Evolutionary conservation across 352 stramenopile species (phyloP), one percentile per base, ranked within the genome.

Genomic region (Globisporangium paroecandrum): DNA sequence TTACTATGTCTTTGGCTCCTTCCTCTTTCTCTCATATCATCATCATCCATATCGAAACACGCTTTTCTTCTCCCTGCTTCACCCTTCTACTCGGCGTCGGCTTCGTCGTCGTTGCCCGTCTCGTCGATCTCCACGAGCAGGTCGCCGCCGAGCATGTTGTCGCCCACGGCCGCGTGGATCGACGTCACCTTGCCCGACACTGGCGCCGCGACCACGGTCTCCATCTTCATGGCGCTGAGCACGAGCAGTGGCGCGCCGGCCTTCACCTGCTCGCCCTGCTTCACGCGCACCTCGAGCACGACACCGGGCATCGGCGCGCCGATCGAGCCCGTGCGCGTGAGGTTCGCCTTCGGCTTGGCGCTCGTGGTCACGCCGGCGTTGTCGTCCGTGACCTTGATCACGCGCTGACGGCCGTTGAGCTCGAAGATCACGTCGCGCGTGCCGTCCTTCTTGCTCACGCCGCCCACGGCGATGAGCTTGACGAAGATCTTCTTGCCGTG

Each of bases 171-270:
- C 2, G 98, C 94, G 65, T 89, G 82, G 60, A 99, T 89, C 58
- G 84, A 71, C 73, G 90, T 95, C 32, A 99, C 84, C 64, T 90
- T 88, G 66, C 97, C 97, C 49, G 80, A 84, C 58, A 95, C 89
- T 1, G 97, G 90, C 27, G 95, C 90, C 51, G 90, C 77, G 38
- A 99, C 94, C 32, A 97, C 90, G 3, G 96, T 99, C 84, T 99
- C 97, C 97, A 99, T 99, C 83, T 99, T 99, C 96, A 99, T 99
- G 63, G 97, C 97, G 36, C 85, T 98, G 56, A 99, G 79, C 55
- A 98, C 89, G 32, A 98, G 79, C 41, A 99, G 85, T 34, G 94
- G 88, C 68, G 97, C 78, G 53, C 97, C 97, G 22, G 85, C 86
- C 74, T 98, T 97, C 20, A 99, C 90, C 41, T 89, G 85, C 72